Evolutionary conservation across 192 early-diverging fungal genomes (phyloP).

Genomic region (Coemansia sp.): DNA sequence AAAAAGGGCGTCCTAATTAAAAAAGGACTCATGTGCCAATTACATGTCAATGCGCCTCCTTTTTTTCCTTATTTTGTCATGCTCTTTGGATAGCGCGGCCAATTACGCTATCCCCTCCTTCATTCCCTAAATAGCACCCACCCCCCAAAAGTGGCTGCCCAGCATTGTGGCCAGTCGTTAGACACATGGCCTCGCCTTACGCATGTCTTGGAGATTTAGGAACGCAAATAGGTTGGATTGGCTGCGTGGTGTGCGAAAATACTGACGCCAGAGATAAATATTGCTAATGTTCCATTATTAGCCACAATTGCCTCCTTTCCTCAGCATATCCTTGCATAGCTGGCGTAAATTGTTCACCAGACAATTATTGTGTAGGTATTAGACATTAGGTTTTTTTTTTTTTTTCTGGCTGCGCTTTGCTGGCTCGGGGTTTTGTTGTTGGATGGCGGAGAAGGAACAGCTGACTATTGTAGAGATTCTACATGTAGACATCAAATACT

Average conservation of each 20-base stretch:
- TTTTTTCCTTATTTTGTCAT: background rate
- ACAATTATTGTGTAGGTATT: background rate
- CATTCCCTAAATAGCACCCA: too few species aligned
- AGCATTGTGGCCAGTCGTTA: background rate
- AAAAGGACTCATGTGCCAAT: conserved; percentile 7
- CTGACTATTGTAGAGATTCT: background rate
- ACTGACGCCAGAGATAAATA: background rate
- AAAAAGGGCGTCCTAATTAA: conserved; percentile 2
- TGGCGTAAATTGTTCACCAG: background rate
- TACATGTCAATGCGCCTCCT: conserved; percentile 11
- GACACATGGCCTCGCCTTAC: background rate
- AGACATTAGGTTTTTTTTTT: background rate
- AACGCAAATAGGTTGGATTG: background rate
- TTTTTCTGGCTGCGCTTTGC: background rate
- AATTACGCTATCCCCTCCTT: background rate
- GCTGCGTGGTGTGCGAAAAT: conserved; percentile 9
- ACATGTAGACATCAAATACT: background rate
- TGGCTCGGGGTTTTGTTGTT: background rate
- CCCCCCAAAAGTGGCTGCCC: background rate
- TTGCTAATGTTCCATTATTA: background rate
- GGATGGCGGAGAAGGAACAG: background rate
- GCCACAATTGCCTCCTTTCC: background rate
- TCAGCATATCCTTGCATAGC: conserved; percentile 5
- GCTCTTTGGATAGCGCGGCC: background rate
- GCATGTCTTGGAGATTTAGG: background rate